Evolutionary conservation across 1,139 yeast genomes (phyloP).

Genomic region (Debaryomyces fabryi): DNA sequence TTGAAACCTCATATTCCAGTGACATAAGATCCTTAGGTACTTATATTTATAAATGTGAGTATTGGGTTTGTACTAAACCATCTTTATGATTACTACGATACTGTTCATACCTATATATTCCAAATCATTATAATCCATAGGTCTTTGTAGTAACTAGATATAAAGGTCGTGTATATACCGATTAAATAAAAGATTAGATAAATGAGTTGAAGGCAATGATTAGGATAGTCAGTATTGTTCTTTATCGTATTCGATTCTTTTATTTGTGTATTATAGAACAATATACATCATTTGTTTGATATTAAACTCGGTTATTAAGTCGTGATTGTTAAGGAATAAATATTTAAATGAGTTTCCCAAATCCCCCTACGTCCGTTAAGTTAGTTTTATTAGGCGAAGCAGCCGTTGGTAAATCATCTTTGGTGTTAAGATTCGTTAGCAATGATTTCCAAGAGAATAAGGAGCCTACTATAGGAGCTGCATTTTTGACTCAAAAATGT

Average conservation of each 20-base stretch:
- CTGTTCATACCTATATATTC: not conserved
- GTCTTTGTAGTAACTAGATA: not conserved
- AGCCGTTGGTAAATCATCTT: slow-evolving; percentile 94
- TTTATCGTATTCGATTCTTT: not conserved
- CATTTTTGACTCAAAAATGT: slow-evolving; percentile 93
- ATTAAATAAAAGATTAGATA: slow-evolving; percentile 3
- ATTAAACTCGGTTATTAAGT: not conserved
- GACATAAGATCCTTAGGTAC: slow-evolving; percentile 58
- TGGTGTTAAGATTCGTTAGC: slow-evolving; percentile 89
- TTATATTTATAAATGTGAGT: slow-evolving; percentile 67
- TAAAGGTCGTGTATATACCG: not conserved
- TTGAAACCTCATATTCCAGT: slow-evolving; percentile 58
- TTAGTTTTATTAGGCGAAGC: slow-evolving; percentile 94
- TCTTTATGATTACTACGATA: not conserved
- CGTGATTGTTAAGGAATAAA: not conserved
- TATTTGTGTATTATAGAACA: not conserved
- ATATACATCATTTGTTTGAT: not conserved
- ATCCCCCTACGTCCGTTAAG: slow-evolving; percentile 75
- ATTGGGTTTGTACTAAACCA: slow-evolving; percentile 61
- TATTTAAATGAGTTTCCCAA: slow-evolving; percentile 34
- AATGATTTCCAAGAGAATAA: slow-evolving; percentile 97
- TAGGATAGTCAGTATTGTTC: not conserved
- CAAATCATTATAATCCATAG: not conserved
- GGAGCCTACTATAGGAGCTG: slow-evolving; percentile 98
- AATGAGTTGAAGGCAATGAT: slow-evolving; percentile 1